Conservation (phyloP, 177 flowering plant species). For the Vitis hybrid region DNA sequence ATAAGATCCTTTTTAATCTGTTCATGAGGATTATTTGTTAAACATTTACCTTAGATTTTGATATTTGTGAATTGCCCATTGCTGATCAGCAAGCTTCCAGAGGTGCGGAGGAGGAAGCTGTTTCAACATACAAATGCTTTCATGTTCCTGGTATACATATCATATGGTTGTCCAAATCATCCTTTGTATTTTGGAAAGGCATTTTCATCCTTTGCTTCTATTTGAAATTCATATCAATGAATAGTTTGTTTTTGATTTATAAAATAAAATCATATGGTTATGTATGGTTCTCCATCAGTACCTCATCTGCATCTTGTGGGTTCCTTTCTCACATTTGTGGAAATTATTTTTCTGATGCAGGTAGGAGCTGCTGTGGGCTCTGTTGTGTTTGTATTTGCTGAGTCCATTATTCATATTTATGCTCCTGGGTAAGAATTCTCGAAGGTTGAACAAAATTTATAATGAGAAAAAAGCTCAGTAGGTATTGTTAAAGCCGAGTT, state of each 20-base stretch:
- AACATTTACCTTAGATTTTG: neutral
- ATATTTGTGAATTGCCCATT: constrained; percentile 5
- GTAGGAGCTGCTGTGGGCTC: constrained; percentile 24
- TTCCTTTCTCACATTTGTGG: neutral
- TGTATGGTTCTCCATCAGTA: neutral
- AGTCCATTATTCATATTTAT: constrained; percentile 25
- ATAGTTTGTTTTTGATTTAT: too few relatives aligned
- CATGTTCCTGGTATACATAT: constrained; percentile 22
- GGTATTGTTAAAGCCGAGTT: too few relatives aligned
- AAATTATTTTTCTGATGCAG: constrained; percentile 12
- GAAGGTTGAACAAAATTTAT: neutral
- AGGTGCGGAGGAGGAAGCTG: constrained; percentile 21
- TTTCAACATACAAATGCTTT: constrained; percentile 19
- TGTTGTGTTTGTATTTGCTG: constrained; percentile 20
- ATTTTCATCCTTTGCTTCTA: too few relatives aligned
- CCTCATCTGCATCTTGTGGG: neutral
- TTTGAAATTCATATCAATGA: too few relatives aligned
- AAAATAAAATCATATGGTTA: neutral
- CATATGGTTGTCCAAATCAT: too few relatives aligned
- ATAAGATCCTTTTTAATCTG: neutral
- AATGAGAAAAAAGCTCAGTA: neutral
- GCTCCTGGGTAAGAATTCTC: constrained; percentile 33
- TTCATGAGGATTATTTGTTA: neutral
- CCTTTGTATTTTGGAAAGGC: too few relatives aligned
- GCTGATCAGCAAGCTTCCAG: constrained; percentile 29